phyloP scores from a whole-genome alignment of 768 basidiomycete genomes.

The Dioszegia aurantiaca region DNA sequence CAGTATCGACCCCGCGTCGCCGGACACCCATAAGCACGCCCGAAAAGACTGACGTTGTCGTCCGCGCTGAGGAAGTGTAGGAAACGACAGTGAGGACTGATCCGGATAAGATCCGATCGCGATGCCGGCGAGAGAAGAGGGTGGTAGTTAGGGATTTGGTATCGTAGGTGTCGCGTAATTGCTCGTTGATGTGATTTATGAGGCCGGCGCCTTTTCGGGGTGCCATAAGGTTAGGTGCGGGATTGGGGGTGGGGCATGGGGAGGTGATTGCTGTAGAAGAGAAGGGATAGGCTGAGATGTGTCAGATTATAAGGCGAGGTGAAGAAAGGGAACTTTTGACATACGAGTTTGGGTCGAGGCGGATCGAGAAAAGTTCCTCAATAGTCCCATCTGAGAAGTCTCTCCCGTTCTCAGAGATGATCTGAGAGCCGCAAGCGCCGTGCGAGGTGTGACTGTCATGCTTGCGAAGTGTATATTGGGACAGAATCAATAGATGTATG shows the following conservation, averaged over 20 bases:
- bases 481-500: no score
- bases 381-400: conserved; percentile 7
- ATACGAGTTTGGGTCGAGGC: neutral
- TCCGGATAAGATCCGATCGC: conserved; percentile 69
- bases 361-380: neutral
- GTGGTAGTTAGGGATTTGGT: conserved; percentile 67
- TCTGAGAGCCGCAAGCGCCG: neutral
- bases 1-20: conserved; percentile 63
- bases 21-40: conserved; percentile 82
- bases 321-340: neutral
- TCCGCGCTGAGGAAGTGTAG: conserved; percentile 69
- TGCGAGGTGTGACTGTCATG: neutral
- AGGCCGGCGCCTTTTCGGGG: conserved; percentile 42
- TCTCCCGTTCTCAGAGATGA: neutral
- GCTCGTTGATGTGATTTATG: conserved; percentile 55
- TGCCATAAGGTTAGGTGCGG: conserved; percentile 26
- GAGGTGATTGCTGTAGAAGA: conserved; percentile 24
- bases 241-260: conserved; percentile 15
- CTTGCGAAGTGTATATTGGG: no score
- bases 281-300: conserved; percentile 29
- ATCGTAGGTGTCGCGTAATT: conserved; percentile 58
- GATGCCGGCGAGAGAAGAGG: conserved; percentile 70
- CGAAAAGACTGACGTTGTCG: conserved; percentile 63
- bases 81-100: conserved; percentile 75
- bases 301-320: neutral